Evolutionary conservation across 139 green algal genomes (phyloP).

Genomic region (Diplosphaera chodatii): DNA sequence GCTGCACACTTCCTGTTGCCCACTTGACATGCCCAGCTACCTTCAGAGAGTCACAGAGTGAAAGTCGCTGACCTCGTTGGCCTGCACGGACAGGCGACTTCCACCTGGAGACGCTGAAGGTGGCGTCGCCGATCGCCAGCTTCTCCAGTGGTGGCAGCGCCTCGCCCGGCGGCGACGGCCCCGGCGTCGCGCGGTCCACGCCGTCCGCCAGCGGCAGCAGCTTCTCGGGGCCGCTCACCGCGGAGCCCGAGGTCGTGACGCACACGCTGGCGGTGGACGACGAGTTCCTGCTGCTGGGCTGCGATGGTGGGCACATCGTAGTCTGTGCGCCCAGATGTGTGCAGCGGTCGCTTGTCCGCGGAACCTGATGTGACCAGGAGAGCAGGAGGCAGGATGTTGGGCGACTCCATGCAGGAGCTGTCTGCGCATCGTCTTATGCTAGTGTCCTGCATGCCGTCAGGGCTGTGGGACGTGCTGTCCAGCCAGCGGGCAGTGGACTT

Average conservation of each 20-base stretch:
- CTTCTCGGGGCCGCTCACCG: background rate
- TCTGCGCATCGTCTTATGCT: no score
- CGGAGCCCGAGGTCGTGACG: slow-evolving; percentile 20
- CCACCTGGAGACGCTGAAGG: slow-evolving; percentile 2
- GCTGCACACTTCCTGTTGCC: no score
- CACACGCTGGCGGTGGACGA: slow-evolving; percentile 19
- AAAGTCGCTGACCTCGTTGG: no score
- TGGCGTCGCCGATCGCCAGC: background rate
- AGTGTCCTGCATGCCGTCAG: background rate
- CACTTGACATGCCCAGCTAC: no score
- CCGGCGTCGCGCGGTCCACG: background rate
- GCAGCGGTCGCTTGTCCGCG: no score
- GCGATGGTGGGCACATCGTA: slow-evolving; percentile 8
- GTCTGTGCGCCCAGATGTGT: no score
- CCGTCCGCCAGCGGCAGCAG: slow-evolving; percentile 1
- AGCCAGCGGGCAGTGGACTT: slow-evolving; percentile 36
- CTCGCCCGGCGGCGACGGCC: no score
- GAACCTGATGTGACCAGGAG: no score
- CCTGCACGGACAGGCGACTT: slow-evolving; percentile 8
- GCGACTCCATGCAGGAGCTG: no score
- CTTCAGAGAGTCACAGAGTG: no score
- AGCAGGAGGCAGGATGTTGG: no score
- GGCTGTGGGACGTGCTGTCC: slow-evolving; percentile 56
- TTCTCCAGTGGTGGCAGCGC: slow-evolving; percentile 7
- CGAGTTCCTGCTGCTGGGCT: slow-evolving; percentile 36